Evolutionary conservation across 2,329 filamentous ascomycete genomes (phyloP), one percentile per base, ranked within the genome.

Genomic region (Scolecobasidium constrictum): DNA sequence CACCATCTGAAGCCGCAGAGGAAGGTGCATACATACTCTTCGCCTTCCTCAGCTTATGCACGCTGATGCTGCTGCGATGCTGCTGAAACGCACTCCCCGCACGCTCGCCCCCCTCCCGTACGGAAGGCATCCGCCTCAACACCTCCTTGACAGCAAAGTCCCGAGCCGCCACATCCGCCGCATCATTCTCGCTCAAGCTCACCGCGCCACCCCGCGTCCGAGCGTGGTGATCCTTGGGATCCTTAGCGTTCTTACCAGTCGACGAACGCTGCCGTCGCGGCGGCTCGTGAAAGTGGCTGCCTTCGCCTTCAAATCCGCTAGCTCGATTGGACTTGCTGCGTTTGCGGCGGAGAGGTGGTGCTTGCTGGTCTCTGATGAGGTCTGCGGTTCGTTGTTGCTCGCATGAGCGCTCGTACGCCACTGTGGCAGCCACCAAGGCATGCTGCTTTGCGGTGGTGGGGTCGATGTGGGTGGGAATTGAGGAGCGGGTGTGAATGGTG

Each of bases 381-480:
- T n/a, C n/a, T n/a, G n/a, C n/a, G n/a, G n/a, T n/a, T n/a, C n/a
- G n/a, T n/a, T n/a, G n/a, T n/a, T n/a, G n/a, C n/a, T n/a, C n/a
- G 46, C 57, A 56, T 6, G 58, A 57, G 40, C 58, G 51, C 43
- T 50, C 51, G 35, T 54, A 63, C 18, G 61, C 61, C 28, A 55
- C 49, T 2, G 56, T 55, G 15, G 61, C 61, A 40, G 61, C 61
- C n/a, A 54, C 57, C 21, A 60, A 19, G 19, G 61, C 61, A 47
- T 64, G 59, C 26, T 59, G 52, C 40, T 56, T 55, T 20, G 54
- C 52, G 5, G 54, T 43, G 16, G 54, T 52, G 1, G 53, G 53
- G 42, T 61, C 53, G 11, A 54, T 35, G 47, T 34, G 43, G 7
- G 28, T 19, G 7, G 39, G 35, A 20, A 19, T 20, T 18, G 43